Base-by-base conservation (phyloP, 2,329 filamentous ascomycete species). In the Venturia nashicola region DNA sequence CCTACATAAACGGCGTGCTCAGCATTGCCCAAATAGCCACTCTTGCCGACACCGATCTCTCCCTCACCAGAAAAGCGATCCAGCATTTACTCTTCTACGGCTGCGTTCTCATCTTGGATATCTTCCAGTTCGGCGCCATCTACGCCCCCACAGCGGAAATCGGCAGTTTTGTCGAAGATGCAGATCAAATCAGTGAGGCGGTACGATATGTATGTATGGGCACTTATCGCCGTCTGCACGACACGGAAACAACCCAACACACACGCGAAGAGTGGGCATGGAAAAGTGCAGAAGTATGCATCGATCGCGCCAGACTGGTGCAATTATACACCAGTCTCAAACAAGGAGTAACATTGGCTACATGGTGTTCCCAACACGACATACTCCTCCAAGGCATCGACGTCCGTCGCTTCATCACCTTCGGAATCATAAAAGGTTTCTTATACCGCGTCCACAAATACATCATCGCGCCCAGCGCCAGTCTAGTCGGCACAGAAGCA, bases 381-480 rank as follows among this genome's bases (percentile, higher is more conserved):
- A 83, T 87, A 48, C 77, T 89, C 46, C 80, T 97, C 9, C 79
- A 82, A 14, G 87, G 87, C 70, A 86, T 99, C 65, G 94, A 99
- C 73, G 85, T 97, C 64, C 85, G 94, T 14, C 87, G 94, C 36
- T 87, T 99, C 67, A 90, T 97, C 67, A 95, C 96, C 65, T 99
- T 97, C 71, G 94, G 93, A 65, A 83, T 97, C 65, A 96, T 97
- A 74, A 97, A 97, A 76, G 92, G 93, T 18, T 89, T 95, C 68
- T 77, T 99, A 32, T 97, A 97, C 75, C 85, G 94, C 42, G 87
- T 97, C 48, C 91, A 97, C 77, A 95, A 94, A 73, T 95, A 95
- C 72, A 89, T 91, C 36, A 84, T 95, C 63, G 84, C 82, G 16
- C 36, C 39, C 9, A 64, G 54, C 40, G 54, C 59, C 3, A n/a